A percentile compares a stretch with the other conserved stretches of the same genome.
Conservation (phyloP, 306 rosid species). For the Casuarina glauca region DNA sequence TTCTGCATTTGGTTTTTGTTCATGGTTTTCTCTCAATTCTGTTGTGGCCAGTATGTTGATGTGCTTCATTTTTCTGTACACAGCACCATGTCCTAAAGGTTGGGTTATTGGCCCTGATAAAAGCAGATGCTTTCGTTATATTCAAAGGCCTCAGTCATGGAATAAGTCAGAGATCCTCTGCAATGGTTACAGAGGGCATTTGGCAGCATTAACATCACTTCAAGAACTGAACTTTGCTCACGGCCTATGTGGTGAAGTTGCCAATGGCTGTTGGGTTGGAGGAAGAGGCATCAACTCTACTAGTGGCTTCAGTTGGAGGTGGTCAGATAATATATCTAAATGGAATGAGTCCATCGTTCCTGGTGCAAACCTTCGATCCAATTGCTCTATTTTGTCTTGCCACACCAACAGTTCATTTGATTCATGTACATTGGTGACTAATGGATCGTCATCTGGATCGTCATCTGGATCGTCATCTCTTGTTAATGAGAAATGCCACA, state of each 20-base stretch:
- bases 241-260: conserved; percentile 47
- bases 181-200: conserved; percentile 62
- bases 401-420: conserved; percentile 33
- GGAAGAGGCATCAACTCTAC: conserved; percentile 63
- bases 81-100: conserved; percentile 71
- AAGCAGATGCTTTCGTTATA: conserved; percentile 63
- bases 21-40: neutral
- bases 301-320: conserved; percentile 56
- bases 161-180: conserved; percentile 79
- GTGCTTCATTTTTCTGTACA: conserved; percentile 24
- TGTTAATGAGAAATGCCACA: conserved; percentile 53
- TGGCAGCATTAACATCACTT: conserved; percentile 54
- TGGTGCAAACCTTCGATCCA: conserved; percentile 27
- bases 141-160: conserved; percentile 57
- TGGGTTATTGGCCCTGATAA: conserved; percentile 62
- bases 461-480: conserved; percentile 40
- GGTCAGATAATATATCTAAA: conserved; percentile 70
- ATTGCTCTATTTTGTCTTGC: conserved; percentile 59
- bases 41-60: conserved; percentile 12
- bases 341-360: conserved; percentile 64
- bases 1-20: neutral
- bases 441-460: conserved; percentile 34
- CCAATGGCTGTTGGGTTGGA: conserved; percentile 82
- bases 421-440: conserved; percentile 57
- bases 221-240: conserved; percentile 61